These are phyloP conservation scores for Suhomyces taliae DNA, from an alignment of 1,139 yeast species.

Conservation along the genomic window DNA sequence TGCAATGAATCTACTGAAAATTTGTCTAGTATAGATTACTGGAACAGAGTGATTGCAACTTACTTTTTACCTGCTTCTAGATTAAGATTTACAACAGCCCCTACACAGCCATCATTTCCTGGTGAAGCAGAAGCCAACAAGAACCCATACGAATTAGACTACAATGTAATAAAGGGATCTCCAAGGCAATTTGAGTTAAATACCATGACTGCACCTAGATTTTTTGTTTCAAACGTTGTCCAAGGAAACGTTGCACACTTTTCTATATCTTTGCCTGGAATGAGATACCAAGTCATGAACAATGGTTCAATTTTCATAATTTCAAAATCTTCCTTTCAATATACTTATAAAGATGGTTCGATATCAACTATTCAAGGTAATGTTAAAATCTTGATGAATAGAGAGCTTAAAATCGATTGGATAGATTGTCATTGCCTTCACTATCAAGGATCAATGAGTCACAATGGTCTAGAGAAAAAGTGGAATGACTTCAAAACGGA, in stretches of 20 bases:
- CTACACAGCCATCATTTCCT: constrained; percentile 2
- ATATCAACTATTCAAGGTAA: constrained; percentile 61
- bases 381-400: constrained; percentile 58
- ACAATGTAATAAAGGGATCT: constrained; percentile 10
- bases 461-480: constrained; percentile 26
- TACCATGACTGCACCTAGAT: constrained; percentile 64
- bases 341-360: constrained; percentile 68
- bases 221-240: constrained; percentile 53
- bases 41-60: constrained; percentile 39
- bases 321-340: constrained; percentile 54
- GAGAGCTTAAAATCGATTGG: constrained; percentile 68
- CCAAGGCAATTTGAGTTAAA: constrained; percentile 63
- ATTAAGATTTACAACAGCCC: constrained; percentile 28
- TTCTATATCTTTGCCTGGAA: constrained; percentile 59
- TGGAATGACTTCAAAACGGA: constrained; percentile 18
- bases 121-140: constrained; percentile 6
- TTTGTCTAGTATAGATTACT: constrained; percentile 33
- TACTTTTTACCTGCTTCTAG: constrained; percentile 34
- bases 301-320: constrained; percentile 66
- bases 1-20: constrained; percentile 34
- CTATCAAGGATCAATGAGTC: constrained; percentile 30
- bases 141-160: constrained; percentile 10
- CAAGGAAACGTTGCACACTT: constrained; percentile 55
- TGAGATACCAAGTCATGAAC: constrained; percentile 65
- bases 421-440: constrained; percentile 54